Evolutionary conservation across 1,284 basidiomycete genomes (phyloP), one percentile per base, ranked within the genome.

Genomic region (Tylopilus sp.): DNA sequence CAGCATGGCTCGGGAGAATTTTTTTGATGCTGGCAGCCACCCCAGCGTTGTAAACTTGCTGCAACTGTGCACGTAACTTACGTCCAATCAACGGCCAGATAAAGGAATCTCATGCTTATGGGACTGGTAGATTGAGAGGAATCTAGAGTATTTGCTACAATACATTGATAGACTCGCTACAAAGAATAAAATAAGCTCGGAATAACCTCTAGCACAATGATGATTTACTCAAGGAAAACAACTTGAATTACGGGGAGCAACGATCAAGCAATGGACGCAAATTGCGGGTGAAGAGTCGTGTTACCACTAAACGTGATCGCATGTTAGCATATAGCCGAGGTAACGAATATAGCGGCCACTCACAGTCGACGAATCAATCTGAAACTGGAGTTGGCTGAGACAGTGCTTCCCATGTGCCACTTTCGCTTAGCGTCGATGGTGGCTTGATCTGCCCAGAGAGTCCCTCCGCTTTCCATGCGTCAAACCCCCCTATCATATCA

Each of bases 401-500:
- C 44, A 76, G 57, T 33, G 63, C 75, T 47, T 77, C 74, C 72
- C 76, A 77, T 44, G 72, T 77, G 18, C 73, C 76, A 4, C 63
- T 69, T 53, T 78, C 77, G 36, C 74, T 76, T 0, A 55, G 39
- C 7, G 75, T 79, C 0, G 75, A 79, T 18, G 78, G 78, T 2
- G 78, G 76, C 26, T 58, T 75, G 47, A 82, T 70, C 60, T 82
- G 81, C 18, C 80, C 81, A 32, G 91, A 90, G 18, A 93, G 76
- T 0, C 89, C 87, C 24, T 84, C 88, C 12, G 83, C 84, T 73
- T 82, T 88, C 92, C 92, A 94, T 1, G 89, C 91, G 26, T 83
- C 81, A 74, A 85, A 91, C 13, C 92, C 92, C 0, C 92, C 92
- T 65, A 90, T 83, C 33, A 93, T 84, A 77, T 94, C 92, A 0